Evolutionary conservation across 768 basidiomycete genomes (phyloP), one percentile per base, ranked within the genome.

Genomic region (Amanita brunnescens): DNA sequence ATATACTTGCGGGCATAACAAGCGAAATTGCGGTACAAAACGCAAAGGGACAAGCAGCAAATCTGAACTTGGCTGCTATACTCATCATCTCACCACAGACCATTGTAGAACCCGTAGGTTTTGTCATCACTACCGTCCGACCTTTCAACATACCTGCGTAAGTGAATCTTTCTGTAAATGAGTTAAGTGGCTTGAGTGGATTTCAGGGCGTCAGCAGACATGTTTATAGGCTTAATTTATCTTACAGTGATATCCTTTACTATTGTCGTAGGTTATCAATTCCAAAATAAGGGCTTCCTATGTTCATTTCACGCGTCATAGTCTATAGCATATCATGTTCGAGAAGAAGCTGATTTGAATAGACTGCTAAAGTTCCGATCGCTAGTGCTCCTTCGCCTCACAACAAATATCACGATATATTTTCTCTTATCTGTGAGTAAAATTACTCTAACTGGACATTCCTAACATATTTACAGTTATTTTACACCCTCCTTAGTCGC

Each of bases 141-240:
- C 80, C 84, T 0, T 85, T 84, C 51, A 72, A 83, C 55, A 61
- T 74, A 10, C 76, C 81, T 20, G 74, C 78, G 79, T 83, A 65
- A 13, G 77, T 65, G 12, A 9, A 32, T 26, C 37, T 18, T 14
- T 18, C 10, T 14, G 18, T 14, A 38, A 18, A 38, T 5, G 14
- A 14, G 13, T 14, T 12, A 38, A 18, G 37, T 29, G 32, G 29
- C 18, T 26, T 47, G 26, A 24, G 12, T 38, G 18, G 3, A 2
- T 41, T 20, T 32, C 52, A 80, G 78, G 16, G 80, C 79, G 6
- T 63, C 73, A 2, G 78, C 78, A 2, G 71, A 75, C 2, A 76
- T 73, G 18, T 80, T 71, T 42, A 73, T 76, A 23, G 54, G 26
- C 7, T 29, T 29, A 7, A 29, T 29, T 29, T 29, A 29, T 29